Evolutionary conservation across 2,329 filamentous ascomycete species (phyloP).

Genomic region (Penicillium sp.): DNA sequence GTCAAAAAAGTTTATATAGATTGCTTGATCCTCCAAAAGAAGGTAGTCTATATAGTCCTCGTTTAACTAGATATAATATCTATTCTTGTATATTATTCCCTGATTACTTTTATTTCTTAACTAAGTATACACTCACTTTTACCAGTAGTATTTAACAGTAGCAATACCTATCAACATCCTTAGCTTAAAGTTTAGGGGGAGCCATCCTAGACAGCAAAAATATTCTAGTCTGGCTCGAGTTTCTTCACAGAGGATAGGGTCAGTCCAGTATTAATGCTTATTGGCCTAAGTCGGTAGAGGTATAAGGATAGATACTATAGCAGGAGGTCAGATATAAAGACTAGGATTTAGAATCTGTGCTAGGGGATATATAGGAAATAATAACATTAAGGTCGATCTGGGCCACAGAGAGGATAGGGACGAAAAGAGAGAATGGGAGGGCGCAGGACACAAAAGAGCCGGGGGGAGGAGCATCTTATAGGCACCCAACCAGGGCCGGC

Average conservation of each 20-base stretch:
- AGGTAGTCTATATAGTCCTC: constrained; percentile 25
- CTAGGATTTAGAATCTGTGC: constrained; percentile 6
- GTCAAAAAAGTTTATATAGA: constrained; percentile 30
- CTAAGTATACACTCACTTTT: constrained; percentile 14
- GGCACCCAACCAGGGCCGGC: constrained; percentile 2
- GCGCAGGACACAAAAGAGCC: constrained; percentile 5
- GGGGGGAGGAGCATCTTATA: constrained; percentile 15
- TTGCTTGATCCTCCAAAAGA: constrained; percentile 22
- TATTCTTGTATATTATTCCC: constrained; percentile 15
- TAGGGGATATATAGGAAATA: constrained; percentile 3
- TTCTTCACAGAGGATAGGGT: constrained; percentile 28
- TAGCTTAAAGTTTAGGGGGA: constrained; percentile 26
- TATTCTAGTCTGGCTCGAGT: constrained; percentile 26
- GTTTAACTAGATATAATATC: constrained; percentile 26
- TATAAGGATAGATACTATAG: constrained; percentile 12
- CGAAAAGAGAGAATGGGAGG: constrained; percentile 5
- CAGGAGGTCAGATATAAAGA: constrained; percentile 7
- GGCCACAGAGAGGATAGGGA: constrained; percentile 3
- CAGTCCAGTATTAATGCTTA: constrained; percentile 25
- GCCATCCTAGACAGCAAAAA: constrained; percentile 24
- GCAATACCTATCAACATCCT: constrained; percentile 26
- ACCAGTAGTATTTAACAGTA: constrained; percentile 22
- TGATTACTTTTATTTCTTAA: background rate
- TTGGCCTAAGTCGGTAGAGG: constrained; percentile 9
- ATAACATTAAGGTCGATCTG: constrained; percentile 3